Conservation (phyloP, 2,329 filamentous ascomycete genomes). For the Colletotrichum salicis region DNA sequence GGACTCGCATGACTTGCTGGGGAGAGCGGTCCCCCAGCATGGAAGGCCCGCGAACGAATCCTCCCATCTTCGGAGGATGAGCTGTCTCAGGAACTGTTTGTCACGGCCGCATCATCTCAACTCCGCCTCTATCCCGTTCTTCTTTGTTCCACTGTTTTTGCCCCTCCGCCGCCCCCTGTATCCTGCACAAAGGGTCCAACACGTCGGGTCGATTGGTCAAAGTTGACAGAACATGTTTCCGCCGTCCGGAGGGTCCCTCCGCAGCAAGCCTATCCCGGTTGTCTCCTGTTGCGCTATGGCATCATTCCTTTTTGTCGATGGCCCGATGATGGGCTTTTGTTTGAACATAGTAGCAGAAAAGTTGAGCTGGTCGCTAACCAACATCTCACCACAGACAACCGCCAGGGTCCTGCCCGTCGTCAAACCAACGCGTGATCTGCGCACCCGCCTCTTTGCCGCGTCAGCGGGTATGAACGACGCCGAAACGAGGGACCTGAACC, state of each 20-base stretch:
- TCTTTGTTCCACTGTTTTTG: constrained; percentile 2
- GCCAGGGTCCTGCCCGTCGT: constrained; percentile 74
- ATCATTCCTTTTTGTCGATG: not conserved
- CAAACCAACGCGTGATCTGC: constrained; percentile 84
- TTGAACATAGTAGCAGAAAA: constrained; percentile 11
- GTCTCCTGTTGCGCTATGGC: no score
- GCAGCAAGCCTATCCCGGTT: not conserved
- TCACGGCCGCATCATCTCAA: constrained; percentile 20
- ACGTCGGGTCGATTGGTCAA: constrained; percentile 16
- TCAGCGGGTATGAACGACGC: constrained; percentile 78
- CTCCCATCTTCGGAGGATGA: constrained; percentile 20
- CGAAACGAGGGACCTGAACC: constrained; percentile 80
- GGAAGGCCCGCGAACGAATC: constrained; percentile 6
- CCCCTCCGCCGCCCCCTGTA: not conserved
- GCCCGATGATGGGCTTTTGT: not conserved
- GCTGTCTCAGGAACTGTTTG: constrained; percentile 12
- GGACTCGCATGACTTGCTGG: constrained; percentile 30
- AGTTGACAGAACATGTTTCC: constrained; percentile 6
- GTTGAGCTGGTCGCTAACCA: constrained; percentile 28
- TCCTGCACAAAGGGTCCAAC: constrained; percentile 25
- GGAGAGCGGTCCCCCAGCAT: not conserved
- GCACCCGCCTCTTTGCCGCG: constrained; percentile 79
- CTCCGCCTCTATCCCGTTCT: constrained; percentile 3
- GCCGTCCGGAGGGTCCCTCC: not conserved
- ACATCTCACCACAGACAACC: constrained; percentile 63